Evolutionary conservation across 2,329 filamentous ascomycete genomes (phyloP).

Genomic region (Albophoma yamanashiensis): DNA sequence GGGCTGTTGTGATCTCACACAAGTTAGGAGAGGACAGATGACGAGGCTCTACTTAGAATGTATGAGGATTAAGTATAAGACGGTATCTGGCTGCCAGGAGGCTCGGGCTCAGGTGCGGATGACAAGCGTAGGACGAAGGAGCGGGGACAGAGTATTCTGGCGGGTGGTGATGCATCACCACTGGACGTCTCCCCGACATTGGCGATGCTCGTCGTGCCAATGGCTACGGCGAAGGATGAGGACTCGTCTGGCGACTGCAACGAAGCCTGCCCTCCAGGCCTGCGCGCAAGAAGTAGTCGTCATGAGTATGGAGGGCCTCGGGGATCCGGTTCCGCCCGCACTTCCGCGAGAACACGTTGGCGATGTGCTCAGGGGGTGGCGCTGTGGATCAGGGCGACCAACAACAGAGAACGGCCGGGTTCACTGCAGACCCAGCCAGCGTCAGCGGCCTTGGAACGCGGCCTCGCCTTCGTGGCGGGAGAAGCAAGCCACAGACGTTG

Average conservation of each 20-base stretch:
- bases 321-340: not conserved
- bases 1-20: not conserved
- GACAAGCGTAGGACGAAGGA: conserved; percentile 5
- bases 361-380: not conserved
- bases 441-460: not conserved
- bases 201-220: conserved; percentile 13
- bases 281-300: not conserved
- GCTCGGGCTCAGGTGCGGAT: conserved; percentile 4
- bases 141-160: not conserved
- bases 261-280: not conserved
- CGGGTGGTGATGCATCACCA: not conserved
- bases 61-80: conserved; percentile 6
- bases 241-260: not conserved
- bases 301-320: not conserved
- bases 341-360: not conserved
- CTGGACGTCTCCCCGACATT: conserved; percentile 30
- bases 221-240: not conserved
- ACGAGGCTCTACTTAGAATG: conserved; percentile 5
- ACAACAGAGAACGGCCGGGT: not conserved
- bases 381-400: not conserved
- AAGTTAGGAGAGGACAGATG: conserved; percentile 3
- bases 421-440: not conserved
- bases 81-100: conserved; percentile 5
- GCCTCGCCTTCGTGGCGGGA: not conserved
- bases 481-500: not conserved